phyloP scores from a whole-genome alignment of 2,329 filamentous ascomycete genomes.

The Bimuria novae-zelandiae region DNA sequence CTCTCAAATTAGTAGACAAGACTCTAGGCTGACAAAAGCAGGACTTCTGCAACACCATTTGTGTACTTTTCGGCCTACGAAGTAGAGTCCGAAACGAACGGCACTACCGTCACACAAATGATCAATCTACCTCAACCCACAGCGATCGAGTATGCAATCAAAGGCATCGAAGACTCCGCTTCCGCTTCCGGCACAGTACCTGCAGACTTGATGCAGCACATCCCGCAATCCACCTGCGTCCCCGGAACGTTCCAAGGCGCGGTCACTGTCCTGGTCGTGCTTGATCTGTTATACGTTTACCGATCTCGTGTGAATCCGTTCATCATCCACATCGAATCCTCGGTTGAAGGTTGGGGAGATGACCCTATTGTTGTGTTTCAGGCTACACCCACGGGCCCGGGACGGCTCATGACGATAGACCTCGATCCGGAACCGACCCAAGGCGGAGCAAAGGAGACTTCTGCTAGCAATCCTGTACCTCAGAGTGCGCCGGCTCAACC shows the following conservation, averaged over 20 bases:
- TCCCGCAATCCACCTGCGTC: slow-evolving; percentile 37
- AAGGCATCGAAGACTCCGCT: slow-evolving; percentile 31
- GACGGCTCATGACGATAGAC: slow-evolving; percentile 19
- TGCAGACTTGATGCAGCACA: slow-evolving; percentile 42
- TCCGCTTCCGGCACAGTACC: slow-evolving; percentile 40
- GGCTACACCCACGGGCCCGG: slow-evolving; percentile 7
- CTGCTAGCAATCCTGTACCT: not conserved
- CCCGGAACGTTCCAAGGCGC: slow-evolving; percentile 46
- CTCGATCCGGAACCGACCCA: slow-evolving; percentile 19
- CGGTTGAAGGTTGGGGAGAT: slow-evolving; percentile 33
- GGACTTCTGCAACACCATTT: slow-evolving; percentile 46
- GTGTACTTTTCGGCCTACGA: slow-evolving; percentile 52
- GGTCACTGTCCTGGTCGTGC: slow-evolving; percentile 50
- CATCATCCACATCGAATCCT: slow-evolving; percentile 36
- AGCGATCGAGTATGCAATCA: slow-evolving; percentile 44
- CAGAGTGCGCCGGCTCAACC: not conserved
- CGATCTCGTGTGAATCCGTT: slow-evolving; percentile 21
- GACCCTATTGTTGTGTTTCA: slow-evolving; percentile 17
- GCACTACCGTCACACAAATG: slow-evolving; percentile 39
- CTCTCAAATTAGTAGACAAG: not conserved
- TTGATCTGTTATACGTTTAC: slow-evolving; percentile 45
- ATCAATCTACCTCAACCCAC: slow-evolving; percentile 42
- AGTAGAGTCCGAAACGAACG: slow-evolving; percentile 41
- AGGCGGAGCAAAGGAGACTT: not conserved
- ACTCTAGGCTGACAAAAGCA: slow-evolving; percentile 11